Base-by-base conservation (phyloP, 805 yeast species). In the Kuraishia ogatae region DNA sequence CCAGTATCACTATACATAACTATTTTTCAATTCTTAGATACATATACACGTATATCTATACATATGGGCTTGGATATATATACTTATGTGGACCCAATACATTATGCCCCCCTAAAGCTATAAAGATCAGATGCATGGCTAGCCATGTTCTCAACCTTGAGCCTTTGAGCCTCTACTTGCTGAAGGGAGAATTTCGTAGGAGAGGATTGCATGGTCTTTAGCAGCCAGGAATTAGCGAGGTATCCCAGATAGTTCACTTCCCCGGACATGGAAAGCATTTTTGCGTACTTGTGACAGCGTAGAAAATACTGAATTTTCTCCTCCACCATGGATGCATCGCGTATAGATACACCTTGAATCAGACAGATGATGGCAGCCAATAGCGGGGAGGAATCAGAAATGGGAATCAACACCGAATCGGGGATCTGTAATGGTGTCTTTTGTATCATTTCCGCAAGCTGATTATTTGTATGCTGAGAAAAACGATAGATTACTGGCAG, bases 221-320 rank as follows among this genome's bases (percentile, higher is more conserved):
- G 11, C 11, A 53, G 20, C 28, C 49, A 22, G 17, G 29, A 11
- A 11, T 49, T 53, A 2, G 55, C 46, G 11, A 48, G 43, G 24
- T 53, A 49, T 21, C 21, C 43, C n/a, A 48, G 2, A 15, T 49
- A 28, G 22, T 48, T 28, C 21, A 35, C 51, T 24, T 26, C 21
- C 23, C 39, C 29, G 10, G 46, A 26, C 26, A 7, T 21, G 8
- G 46, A 48, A 7, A 29, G 26, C 20, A 48, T 7, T n/a, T 28
- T 20, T 28, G 48, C 52, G 28, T 21, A 26, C 48, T 50, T 29
- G 39, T 26, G 17, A 51, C 43, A 29, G 57, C 58, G n/a, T 59
- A 55, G 22, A 59, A 58, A 6, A 35, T 11, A 35, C 43, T 35
- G 43, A 17, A 35, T 35, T 17, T 35, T 35, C 17, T 35, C 43